These are phyloP conservation scores for Lagenaria siceraria DNA, from an alignment of 306 rosid species.

Conservation along the genomic window DNA sequence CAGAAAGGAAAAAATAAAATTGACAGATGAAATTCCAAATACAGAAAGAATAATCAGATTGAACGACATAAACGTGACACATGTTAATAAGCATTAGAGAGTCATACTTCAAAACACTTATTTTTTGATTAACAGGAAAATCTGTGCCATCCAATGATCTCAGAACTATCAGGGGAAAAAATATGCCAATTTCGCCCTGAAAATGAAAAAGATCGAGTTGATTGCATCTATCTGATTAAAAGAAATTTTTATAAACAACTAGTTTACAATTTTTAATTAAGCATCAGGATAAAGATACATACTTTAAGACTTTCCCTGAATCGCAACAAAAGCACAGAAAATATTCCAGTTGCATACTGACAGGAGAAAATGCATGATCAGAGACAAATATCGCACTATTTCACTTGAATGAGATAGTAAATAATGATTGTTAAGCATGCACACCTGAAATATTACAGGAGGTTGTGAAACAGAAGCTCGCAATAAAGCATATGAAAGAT, in stretches of 20 bases:
- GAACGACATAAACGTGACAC: slow-evolving; percentile 10
- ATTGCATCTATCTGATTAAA: slow-evolving; percentile 10
- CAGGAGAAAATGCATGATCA: slow-evolving; percentile 20
- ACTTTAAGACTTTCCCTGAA: slow-evolving; percentile 99
- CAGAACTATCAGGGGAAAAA: slow-evolving; percentile 89
- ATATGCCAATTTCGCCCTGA: slow-evolving; percentile 98
- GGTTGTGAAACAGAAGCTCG: slow-evolving; percentile 95
- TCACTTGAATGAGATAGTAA: slow-evolving; percentile 5
- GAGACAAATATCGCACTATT: slow-evolving; percentile 6
- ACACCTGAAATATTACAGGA: slow-evolving; percentile 94
- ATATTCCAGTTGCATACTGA: slow-evolving; percentile 96
- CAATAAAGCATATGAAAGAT: slow-evolving; percentile 88
- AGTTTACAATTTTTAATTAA: slow-evolving; percentile 15
- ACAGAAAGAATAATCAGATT: not conserved
- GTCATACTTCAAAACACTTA: slow-evolving; percentile 81
- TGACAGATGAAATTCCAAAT: slow-evolving; percentile 3
- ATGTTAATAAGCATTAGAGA: slow-evolving; percentile 12
- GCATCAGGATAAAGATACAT: slow-evolving; percentile 25
- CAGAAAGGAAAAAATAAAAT: slow-evolving; percentile 17
- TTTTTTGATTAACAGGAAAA: slow-evolving; percentile 67
- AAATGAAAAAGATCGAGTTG: slow-evolving; percentile 16
- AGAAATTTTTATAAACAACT: slow-evolving; percentile 8
- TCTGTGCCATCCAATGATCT: slow-evolving; percentile 84
- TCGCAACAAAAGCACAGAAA: slow-evolving; percentile 79
- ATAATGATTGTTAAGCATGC: slow-evolving; percentile 1